A percentile compares a stretch with the other conserved stretches of the same genome.
Evolutionary conservation across 2,329 filamentous ascomycete genomes (phyloP).

Genomic region (Knufia fluminis): DNA sequence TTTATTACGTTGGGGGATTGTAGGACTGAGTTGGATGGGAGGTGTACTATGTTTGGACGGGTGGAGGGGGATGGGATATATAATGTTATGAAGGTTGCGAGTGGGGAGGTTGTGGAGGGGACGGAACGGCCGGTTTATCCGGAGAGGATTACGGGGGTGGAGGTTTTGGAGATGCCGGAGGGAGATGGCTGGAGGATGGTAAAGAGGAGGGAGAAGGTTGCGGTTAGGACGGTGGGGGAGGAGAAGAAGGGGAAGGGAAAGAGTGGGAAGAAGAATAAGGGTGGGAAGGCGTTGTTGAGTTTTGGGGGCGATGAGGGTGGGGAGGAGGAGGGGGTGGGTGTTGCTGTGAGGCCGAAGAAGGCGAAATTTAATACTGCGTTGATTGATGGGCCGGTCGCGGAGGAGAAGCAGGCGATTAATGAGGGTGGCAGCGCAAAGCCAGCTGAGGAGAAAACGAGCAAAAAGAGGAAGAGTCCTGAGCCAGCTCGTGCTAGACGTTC

Average conservation of each 20-base stretch:
- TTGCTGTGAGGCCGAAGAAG: conserved; percentile 32
- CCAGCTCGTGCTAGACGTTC: conserved; percentile 25
- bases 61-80: conserved; percentile 92
- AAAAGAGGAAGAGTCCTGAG: conserved; percentile 18
- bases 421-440: not conserved
- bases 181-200: conserved; percentile 32
- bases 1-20: conserved; percentile 81
- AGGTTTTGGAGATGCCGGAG: conserved; percentile 38
- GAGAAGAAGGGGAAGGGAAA: conserved; percentile 26
- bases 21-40: conserved; percentile 72
- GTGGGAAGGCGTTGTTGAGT: conserved; percentile 37
- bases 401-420: conserved; percentile 8
- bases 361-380: conserved; percentile 41
- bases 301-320: conserved; percentile 38
- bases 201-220: conserved; percentile 32
- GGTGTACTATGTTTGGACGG: conserved; percentile 89
- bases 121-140: conserved; percentile 80
- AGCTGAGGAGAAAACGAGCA: conserved; percentile 6
- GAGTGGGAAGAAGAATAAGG: conserved; percentile 36
- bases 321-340: conserved; percentile 26
- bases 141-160: conserved; percentile 54
- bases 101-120: conserved; percentile 69
- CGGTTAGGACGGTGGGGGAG: conserved; percentile 21
- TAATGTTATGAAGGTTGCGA: conserved; percentile 87
- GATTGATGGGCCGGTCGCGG: conserved; percentile 28